Evolutionary conservation across 257 asterid genomes (phyloP), one percentile per base, ranked within the genome.

Genomic region (Solanum paucissectum): DNA sequence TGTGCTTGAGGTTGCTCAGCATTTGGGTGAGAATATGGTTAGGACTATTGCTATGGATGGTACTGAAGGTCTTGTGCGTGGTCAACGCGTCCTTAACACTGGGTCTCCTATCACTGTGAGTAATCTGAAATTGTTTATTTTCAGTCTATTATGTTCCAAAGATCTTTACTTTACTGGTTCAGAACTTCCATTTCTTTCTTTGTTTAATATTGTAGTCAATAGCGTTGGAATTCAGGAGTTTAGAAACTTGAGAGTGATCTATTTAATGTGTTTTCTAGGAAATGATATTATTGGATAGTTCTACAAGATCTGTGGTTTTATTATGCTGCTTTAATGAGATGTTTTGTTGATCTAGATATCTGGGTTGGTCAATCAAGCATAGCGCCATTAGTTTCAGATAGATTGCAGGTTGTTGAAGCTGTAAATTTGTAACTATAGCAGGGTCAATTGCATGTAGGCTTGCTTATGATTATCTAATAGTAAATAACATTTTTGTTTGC

Each of bases 31-130:
- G 90, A 96, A 66, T 88, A 94, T 94, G 85, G 99, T 95, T 42
- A 92, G 98, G 91, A 94, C 98, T 69, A 96, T 96, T 91, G 99
- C 99, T 83, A 96, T 96, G 98, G 98, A 96, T 91, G 99, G 99
- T 73, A 96, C 98, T 72, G 98, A 96, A 90, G 99, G 99, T 37
- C 90, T 96, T 34, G 98, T 96, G 42, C 91, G 98, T 73, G 99
- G 99, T 40, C 98, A 95, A 90, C 92, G 90, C 71, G 99, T 96
- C 86, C 96, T 93, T 72, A 96, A 96, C 91, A 96, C 99, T 32
- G 98, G 99, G 1, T 95, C 98, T 3, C 98, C 98, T 11, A 95
- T 96, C 86, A 95, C 95, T 82, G 98, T 96, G 92, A 95, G 97
- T 85, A 36, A 60, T 72, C 73, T 44, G 46, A 12, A 58, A 12